phyloP scores from a whole-genome alignment of 208 protist genomes.

The Trichomonas vaginalis region DNA sequence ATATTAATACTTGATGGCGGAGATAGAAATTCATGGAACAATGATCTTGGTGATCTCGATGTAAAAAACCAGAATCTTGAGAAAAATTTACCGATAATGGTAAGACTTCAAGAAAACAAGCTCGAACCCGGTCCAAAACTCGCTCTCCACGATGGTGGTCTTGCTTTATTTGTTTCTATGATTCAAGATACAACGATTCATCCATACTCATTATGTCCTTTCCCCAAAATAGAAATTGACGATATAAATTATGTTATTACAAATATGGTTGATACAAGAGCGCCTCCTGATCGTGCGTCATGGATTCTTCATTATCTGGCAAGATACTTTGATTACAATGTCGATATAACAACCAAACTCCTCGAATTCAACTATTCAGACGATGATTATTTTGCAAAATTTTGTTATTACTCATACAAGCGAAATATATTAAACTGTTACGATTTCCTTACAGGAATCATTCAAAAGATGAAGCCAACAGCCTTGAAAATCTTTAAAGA shows the following conservation, averaged over 20 bases:
- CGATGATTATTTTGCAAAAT: background rate
- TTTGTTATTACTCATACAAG: background rate
- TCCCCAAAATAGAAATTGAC: background rate
- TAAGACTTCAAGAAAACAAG: background rate
- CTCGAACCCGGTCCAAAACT: background rate
- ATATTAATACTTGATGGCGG: background rate
- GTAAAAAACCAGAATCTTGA: background rate
- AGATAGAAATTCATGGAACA: background rate
- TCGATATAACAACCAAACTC: background rate
- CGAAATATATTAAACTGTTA: background rate
- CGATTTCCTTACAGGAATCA: background rate
- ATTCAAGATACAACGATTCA: background rate
- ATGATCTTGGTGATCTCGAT: background rate
- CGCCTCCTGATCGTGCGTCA: background rate
- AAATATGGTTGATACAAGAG: background rate
- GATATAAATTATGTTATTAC: background rate
- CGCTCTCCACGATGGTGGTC: background rate
- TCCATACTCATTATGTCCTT: background rate
- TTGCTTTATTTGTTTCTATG: background rate
- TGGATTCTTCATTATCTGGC: background rate
- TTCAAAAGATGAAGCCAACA: background rate
- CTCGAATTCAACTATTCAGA: background rate
- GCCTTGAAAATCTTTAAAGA: background rate
- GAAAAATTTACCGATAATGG: background rate
- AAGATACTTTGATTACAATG: background rate